A percentile compares a stretch with the other conserved stretches of the same genome.
Evolutionary conservation across 1,139 yeast species (phyloP).

Genomic region (Wickerhamomyces sp.): DNA sequence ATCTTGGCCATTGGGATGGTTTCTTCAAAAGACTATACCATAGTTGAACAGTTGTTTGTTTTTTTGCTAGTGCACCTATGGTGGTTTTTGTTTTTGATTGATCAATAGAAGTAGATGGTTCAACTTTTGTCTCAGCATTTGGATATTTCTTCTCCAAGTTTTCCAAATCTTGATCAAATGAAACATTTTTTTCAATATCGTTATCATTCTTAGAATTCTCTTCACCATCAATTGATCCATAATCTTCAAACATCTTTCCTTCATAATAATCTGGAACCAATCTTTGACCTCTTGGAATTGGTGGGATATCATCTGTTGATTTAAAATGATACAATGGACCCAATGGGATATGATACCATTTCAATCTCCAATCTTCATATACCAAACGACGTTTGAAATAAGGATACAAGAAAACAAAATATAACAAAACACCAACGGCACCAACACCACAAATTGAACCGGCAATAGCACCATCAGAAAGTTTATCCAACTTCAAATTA

Average conservation of each 20-base stretch:
- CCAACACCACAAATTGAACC: constrained; percentile 63
- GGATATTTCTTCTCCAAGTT: constrained; percentile 16
- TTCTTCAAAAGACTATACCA: constrained; percentile 35
- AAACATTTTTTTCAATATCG: constrained; percentile 8
- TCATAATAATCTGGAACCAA: constrained; percentile 59
- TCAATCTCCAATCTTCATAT: constrained; percentile 63
- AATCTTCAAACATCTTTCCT: constrained; percentile 45
- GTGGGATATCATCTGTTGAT: constrained; percentile 56
- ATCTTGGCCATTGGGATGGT: constrained; percentile 51
- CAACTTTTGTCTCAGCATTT: neutral
- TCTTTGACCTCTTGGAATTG: constrained; percentile 54
- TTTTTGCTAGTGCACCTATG: constrained; percentile 20
- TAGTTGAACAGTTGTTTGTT: constrained; percentile 34
- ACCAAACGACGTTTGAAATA: constrained; percentile 57
- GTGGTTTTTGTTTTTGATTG: no score
- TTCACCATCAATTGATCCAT: constrained; percentile 9
- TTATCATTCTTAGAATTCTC: constrained; percentile 5
- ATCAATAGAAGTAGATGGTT: neutral
- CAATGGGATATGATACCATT: constrained; percentile 48
- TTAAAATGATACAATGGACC: constrained; percentile 59
- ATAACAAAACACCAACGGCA: constrained; percentile 47
- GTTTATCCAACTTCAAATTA: constrained; percentile 47
- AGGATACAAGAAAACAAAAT: constrained; percentile 55
- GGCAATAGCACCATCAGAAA: constrained; percentile 45
- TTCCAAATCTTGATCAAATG: constrained; percentile 17